Evolutionary conservation across 2,329 filamentous ascomycete genomes (phyloP), one percentile per base, ranked within the genome.

Genomic region (Fusarium oligoseptatum): DNA sequence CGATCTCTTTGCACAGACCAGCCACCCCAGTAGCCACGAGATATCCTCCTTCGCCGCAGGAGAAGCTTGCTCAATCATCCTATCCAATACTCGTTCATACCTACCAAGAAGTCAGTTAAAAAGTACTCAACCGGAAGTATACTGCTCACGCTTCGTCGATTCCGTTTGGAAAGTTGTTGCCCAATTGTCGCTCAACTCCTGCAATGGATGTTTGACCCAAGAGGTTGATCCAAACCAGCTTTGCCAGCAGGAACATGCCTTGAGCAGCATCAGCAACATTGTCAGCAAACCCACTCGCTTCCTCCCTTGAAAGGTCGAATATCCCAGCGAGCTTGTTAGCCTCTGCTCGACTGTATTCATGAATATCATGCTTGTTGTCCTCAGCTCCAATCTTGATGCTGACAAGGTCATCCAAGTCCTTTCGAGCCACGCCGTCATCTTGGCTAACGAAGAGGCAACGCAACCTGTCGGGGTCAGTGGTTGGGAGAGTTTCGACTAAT

Each of bases 1-100:
- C 0, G 83, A 78, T 1, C 85, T 79, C 60, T 81, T 83, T 1
- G 84, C 81, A 64, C 82, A 83, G 6, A 80, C 80, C 12, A 87
- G 76, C 83, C 83, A 86, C 3, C 81, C 80, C 3, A 87, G 77
- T 8, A 39, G 37, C 37, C 37, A 39, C 37, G 7, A n/a, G 2
- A 39, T 39, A 39, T 39, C 37, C 37, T n/a, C 37, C 37, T 4
- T n/a, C 37, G 37, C 37, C 9, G 15, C 37, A 39, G 37, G 37
- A 39, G 37, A 39, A 39, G 37, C 15, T n/a, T 39, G 37, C 8
- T 39, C 7, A 8, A 39, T 8, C 7, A 39, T 39, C 37, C 37
- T 39, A 9, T 39, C 37, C 37, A 39, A 9, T 39, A 39, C 8
- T 9, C 37, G 37, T 39, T 39, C 37, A 8, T 39, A 39, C 37